Evolutionary conservation across 495 filamentous ascomycete species (phyloP).

Genomic region (Trichodelitschia bisporula): DNA sequence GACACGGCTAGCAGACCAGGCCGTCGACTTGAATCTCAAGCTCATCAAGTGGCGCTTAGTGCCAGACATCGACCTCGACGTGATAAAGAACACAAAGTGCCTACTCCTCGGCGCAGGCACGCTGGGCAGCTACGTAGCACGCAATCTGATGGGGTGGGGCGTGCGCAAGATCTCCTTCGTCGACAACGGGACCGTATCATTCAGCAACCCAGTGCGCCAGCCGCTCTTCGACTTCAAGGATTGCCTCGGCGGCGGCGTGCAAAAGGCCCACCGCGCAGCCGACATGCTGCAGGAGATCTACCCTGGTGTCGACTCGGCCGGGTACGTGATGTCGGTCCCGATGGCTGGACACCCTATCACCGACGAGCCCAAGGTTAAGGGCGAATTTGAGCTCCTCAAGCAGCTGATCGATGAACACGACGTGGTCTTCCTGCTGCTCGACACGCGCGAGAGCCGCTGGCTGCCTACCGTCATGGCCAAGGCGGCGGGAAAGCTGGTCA

Average conservation of each 20-base stretch:
- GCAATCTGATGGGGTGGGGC: slow-evolving; percentile 86
- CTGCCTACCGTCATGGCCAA: slow-evolving; percentile 96
- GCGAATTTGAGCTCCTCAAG: slow-evolving; percentile 51
- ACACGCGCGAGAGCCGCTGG: slow-evolving; percentile 86
- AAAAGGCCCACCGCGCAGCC: slow-evolving; percentile 65
- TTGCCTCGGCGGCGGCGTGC: slow-evolving; percentile 60
- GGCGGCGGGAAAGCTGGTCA: slow-evolving; percentile 70
- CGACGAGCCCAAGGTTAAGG: slow-evolving; percentile 23
- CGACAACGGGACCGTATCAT: slow-evolving; percentile 82
- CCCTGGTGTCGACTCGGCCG: slow-evolving; percentile 60
- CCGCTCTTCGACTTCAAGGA: slow-evolving; percentile 78
- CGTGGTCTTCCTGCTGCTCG: slow-evolving; percentile 86
- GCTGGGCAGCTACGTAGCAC: slow-evolving; percentile 74
- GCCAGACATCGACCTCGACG: slow-evolving; percentile 64
- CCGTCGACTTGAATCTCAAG: slow-evolving; percentile 93
- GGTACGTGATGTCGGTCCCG: slow-evolving; percentile 61
- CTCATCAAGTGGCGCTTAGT: slow-evolving; percentile 97
- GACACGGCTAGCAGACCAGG: slow-evolving; percentile 60
- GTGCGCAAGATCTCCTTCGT: slow-evolving; percentile 93
- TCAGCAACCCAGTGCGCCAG: slow-evolving; percentile 93
- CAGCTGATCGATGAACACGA: slow-evolving; percentile 68
- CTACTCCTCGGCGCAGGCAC: slow-evolving; percentile 89
- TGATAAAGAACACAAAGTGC: slow-evolving; percentile 75
- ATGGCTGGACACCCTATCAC: slow-evolving; percentile 86
- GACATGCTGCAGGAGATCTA: slow-evolving; percentile 68